A percentile compares a stretch with the other conserved stretches of the same genome.
These are phyloP conservation scores for Scheffersomyces ergatensis DNA, from an alignment of 805 yeast genomes.

Conservation along the genomic window DNA sequence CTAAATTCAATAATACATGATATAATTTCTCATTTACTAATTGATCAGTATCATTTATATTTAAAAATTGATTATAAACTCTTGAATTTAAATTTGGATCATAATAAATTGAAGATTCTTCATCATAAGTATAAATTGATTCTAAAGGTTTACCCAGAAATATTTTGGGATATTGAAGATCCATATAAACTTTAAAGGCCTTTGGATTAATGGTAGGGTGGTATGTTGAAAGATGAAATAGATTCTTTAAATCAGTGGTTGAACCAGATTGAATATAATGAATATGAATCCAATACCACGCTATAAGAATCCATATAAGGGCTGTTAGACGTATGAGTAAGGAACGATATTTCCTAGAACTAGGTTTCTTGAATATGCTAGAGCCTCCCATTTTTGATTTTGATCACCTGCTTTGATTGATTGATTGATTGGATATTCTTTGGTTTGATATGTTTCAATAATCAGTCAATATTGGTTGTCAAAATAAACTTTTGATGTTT, in stretches of 20 bases:
- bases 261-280: background rate
- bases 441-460: too few species aligned
- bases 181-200: too few species aligned
- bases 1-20: slow-evolving; percentile 8
- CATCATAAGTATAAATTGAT: background rate
- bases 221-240: background rate
- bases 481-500: too few species aligned
- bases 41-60: background rate
- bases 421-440: too few species aligned
- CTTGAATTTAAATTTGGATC: background rate
- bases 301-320: background rate
- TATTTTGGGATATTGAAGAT: background rate
- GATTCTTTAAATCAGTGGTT: background rate
- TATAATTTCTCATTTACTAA: slow-evolving; percentile 5
- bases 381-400: too few species aligned
- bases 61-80: slow-evolving; percentile 3
- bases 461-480: too few species aligned
- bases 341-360: background rate
- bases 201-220: background rate
- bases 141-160: background rate
- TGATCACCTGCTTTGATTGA: too few species aligned
- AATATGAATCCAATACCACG: background rate
- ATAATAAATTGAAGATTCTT: background rate
- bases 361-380: background rate
- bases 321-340: background rate